phyloP scores from a whole-genome alignment of 2,329 filamentous ascomycete genomes.

The Cytospora leucostoma region DNA sequence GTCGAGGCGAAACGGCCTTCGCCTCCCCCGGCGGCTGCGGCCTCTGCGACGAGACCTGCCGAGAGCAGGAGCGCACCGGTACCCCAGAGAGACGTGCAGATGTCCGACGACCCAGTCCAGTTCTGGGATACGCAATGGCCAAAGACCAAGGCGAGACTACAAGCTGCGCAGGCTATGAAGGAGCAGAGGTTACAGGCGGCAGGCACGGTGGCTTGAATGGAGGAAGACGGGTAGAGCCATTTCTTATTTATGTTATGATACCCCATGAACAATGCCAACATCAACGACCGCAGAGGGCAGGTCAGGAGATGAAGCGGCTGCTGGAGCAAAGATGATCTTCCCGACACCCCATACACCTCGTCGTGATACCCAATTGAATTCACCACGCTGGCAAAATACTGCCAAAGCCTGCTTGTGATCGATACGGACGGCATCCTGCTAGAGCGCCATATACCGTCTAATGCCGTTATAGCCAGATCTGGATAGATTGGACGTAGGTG shows the following conservation, averaged over 20 bases:
- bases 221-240: background rate
- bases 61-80: conserved; percentile 16
- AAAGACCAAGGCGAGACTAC: conserved; percentile 55
- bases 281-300: background rate
- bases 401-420: background rate
- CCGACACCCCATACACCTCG: background rate
- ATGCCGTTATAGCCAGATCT: background rate
- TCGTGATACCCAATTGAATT: background rate
- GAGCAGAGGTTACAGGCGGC: conserved; percentile 51
- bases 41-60: conserved; percentile 10
- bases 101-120: conserved; percentile 24
- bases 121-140: conserved; percentile 28
- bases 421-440: background rate
- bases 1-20: conserved; percentile 4
- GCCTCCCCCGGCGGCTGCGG: background rate
- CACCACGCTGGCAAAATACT: background rate
- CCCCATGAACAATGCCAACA: conserved; percentile 13
- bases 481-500: background rate
- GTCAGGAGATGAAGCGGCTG: background rate
- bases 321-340: background rate
- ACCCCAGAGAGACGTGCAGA: conserved; percentile 25
- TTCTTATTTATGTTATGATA: conserved; percentile 27
- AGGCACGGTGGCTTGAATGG: conserved; percentile 40
- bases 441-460: background rate
- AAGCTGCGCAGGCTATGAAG: conserved; percentile 59